phyloP scores from a whole-genome alignment of 2,329 filamentous ascomycete genomes.

The Colletotrichum trifolii region DNA sequence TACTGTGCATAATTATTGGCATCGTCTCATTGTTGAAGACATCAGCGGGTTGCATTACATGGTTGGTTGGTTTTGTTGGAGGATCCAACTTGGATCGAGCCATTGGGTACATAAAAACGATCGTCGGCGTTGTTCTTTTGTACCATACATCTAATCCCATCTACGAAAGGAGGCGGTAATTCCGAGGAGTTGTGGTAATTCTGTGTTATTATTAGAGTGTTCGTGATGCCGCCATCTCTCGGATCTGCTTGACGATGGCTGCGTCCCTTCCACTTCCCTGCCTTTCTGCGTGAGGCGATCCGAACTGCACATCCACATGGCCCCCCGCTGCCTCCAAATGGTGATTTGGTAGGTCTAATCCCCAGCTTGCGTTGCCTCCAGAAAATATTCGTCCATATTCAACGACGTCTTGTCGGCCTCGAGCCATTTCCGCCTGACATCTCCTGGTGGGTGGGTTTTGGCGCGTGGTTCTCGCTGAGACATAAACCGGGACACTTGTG shows the following conservation, averaged over 20 bases:
- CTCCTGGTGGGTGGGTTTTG: constrained; percentile 4
- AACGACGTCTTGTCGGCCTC: background rate
- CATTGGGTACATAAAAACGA: constrained; percentile 17
- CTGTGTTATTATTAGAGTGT: too few relatives aligned
- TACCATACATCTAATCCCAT: constrained; percentile 3
- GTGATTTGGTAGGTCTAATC: too few relatives aligned
- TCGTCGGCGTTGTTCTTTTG: constrained; percentile 14
- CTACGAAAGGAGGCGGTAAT: too few relatives aligned
- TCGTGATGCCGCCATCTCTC: too few relatives aligned
- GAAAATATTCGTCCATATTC: constrained; percentile 32
- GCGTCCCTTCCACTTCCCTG: too few relatives aligned
- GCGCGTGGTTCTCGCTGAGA: background rate
- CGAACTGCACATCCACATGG: too few relatives aligned
- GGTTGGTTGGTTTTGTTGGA: constrained; percentile 6
- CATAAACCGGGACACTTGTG: background rate
- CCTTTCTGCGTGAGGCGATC: too few relatives aligned
- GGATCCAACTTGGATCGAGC: background rate
- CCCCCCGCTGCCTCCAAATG: too few relatives aligned
- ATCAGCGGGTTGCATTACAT: constrained; percentile 32
- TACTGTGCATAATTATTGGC: constrained; percentile 23
- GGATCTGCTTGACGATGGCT: too few relatives aligned
- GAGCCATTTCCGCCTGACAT: constrained; percentile 21
- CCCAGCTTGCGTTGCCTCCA: background rate
- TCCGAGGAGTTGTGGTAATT: too few relatives aligned
- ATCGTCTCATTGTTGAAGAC: background rate